Percentiles rank a stretch among this genome's conserved stretches.
Conservation (phyloP, 108 stramenopile species). For the Craspedostauros australis region DNA sequence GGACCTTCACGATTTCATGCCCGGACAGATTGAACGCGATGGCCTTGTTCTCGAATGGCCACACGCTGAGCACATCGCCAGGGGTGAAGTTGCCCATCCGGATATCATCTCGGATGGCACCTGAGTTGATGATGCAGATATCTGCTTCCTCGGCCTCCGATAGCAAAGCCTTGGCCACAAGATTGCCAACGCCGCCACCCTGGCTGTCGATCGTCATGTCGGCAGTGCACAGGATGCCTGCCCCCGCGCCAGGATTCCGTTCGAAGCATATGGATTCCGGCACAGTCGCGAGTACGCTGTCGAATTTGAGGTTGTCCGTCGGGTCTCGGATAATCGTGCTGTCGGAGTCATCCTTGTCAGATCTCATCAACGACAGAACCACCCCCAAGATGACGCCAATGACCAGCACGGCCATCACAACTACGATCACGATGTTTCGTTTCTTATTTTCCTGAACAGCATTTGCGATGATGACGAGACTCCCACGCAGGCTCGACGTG, state of each 20-base stretch:
- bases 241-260: slow-evolving; percentile 1
- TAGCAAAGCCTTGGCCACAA: slow-evolving; percentile 41
- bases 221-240: neutral
- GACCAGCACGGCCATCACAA: too few species aligned
- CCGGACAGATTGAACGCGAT: slow-evolving; percentile 32
- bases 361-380: too few species aligned
- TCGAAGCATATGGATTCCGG: slow-evolving; percentile 14
- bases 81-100: slow-evolving; percentile 13
- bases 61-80: slow-evolving; percentile 18
- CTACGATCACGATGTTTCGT: too few species aligned
- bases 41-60: slow-evolving; percentile 24
- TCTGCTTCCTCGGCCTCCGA: slow-evolving; percentile 23
- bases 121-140: slow-evolving; percentile 41
- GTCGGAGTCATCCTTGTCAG: too few species aligned
- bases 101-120: slow-evolving; percentile 29
- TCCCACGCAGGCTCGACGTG: too few species aligned
- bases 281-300: neutral
- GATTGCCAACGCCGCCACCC: slow-evolving; percentile 35
- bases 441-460: too few species aligned
- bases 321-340: too few species aligned
- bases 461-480: too few species aligned
- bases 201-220: neutral
- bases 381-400: too few species aligned
- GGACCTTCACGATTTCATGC: slow-evolving; percentile 16
- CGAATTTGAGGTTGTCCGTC: too few species aligned